Evolutionary conservation across 139 green algal genomes (phyloP).

Genomic region (Asterochloris sp.): DNA sequence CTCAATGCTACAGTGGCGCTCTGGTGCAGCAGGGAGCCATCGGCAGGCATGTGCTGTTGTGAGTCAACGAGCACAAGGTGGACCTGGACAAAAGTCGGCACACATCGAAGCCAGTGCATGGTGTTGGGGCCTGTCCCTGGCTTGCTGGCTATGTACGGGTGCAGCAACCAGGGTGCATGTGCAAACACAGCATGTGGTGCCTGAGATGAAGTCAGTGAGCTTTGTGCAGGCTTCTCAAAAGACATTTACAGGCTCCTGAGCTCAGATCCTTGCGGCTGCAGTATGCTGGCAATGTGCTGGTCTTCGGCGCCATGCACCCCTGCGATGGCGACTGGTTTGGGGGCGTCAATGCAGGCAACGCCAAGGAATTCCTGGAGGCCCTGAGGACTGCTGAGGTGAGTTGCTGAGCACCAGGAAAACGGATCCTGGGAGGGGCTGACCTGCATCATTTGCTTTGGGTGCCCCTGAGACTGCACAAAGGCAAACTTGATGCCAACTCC

Average conservation of each 20-base stretch:
- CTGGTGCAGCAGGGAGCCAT: too few species aligned
- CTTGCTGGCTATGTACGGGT: too few species aligned
- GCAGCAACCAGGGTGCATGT: too few species aligned
- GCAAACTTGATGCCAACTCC: neutral
- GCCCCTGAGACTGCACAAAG: too few species aligned
- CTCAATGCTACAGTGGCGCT: too few species aligned
- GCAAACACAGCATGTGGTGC: too few species aligned
- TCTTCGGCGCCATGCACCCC: conserved; percentile 29
- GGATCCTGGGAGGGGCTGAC: neutral
- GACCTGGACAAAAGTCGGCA: too few species aligned
- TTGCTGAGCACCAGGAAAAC: neutral
- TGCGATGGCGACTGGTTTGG: conserved; percentile 56
- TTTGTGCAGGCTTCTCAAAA: neutral
- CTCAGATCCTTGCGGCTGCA: conserved; percentile 10
- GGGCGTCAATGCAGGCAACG: conserved; percentile 26
- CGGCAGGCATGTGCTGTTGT: too few species aligned
- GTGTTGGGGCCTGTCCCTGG: too few species aligned
- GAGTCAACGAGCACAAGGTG: too few species aligned
- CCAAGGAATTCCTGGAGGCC: conserved; percentile 26
- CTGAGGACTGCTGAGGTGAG: conserved; percentile 29
- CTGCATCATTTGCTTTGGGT: neutral
- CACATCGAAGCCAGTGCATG: too few species aligned
- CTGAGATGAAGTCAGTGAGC: too few species aligned
- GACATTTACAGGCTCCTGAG: neutral
- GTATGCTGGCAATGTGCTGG: conserved; percentile 54